Conservation (phyloP, 768 basidiomycete species). For the Suillus sp. region DNA sequence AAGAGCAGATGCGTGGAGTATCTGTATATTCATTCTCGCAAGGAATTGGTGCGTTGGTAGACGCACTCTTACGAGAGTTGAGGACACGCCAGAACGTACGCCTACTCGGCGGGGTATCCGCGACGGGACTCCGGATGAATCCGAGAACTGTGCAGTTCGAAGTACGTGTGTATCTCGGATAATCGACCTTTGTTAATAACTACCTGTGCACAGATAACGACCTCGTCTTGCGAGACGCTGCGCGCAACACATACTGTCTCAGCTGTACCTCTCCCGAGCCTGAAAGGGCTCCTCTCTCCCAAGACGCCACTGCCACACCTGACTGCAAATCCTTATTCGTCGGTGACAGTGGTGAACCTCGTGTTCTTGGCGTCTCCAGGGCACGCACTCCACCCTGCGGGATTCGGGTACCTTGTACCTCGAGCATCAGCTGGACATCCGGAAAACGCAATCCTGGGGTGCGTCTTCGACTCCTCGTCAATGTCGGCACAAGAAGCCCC, state of each 20-base stretch:
- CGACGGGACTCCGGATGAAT: constrained; percentile 37
- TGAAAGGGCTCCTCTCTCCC: constrained; percentile 47
- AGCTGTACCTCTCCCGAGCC: constrained; percentile 63
- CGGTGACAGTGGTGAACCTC: constrained; percentile 87
- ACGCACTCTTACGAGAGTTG: constrained; percentile 54
- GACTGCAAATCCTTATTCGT: constrained; percentile 67
- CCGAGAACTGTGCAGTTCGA: constrained; percentile 42
- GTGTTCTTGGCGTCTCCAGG: constrained; percentile 62
- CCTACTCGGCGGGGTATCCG: constrained; percentile 47
- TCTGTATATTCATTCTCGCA: constrained; percentile 83
- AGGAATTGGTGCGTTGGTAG: constrained; percentile 70
- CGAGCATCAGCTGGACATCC: constrained; percentile 63
- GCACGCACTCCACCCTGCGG: constrained; percentile 67
- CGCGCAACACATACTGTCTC: constrained; percentile 73
- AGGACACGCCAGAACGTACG: constrained; percentile 55
- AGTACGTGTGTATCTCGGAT: constrained; percentile 35
- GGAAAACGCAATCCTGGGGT: constrained; percentile 61
- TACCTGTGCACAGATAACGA: constrained; percentile 32
- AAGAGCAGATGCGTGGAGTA: constrained; percentile 50
- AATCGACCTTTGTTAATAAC: constrained; percentile 6
- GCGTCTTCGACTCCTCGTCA: constrained; percentile 87
- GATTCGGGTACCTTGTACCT: constrained; percentile 95
- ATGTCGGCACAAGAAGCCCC: constrained; percentile 57
- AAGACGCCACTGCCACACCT: constrained; percentile 59
- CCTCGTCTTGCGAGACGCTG: constrained; percentile 36